Conservation (phyloP, 2,329 filamentous ascomycete species). For the Cadophora luteo-olivacea region DNA sequence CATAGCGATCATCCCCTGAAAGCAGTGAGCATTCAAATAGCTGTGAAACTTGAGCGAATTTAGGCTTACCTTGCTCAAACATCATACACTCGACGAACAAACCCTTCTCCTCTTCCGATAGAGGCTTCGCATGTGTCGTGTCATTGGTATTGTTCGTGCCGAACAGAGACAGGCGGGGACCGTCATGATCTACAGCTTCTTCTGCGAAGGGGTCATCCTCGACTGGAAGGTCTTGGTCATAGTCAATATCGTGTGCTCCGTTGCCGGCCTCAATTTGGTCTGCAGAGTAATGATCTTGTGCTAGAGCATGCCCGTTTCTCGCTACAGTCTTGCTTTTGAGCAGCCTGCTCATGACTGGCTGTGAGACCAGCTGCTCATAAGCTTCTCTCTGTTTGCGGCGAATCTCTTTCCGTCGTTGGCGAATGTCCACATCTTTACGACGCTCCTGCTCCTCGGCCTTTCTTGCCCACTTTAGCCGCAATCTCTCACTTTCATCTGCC, state of each 20-base stretch:
- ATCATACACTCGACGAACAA: constrained; percentile 34
- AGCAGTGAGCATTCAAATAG: constrained; percentile 16
- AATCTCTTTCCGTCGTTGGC: not conserved
- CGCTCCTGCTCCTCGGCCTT: not conserved
- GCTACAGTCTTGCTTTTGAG: not conserved
- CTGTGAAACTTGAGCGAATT: not conserved
- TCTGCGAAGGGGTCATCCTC: constrained; percentile 26
- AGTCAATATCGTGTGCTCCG: not conserved
- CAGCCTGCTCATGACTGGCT: not conserved
- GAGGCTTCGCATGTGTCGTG: constrained; percentile 2
- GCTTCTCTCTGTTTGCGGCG: constrained; percentile 2
- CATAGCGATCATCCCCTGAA: constrained; percentile 33
- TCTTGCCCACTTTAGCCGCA: not conserved
- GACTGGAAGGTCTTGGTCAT: not conserved
- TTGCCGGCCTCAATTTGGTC: not conserved
- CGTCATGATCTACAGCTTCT: constrained; percentile 18
- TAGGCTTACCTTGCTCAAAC: constrained; percentile 17
- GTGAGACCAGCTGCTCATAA: not conserved
- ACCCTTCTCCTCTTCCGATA: constrained; percentile 22
- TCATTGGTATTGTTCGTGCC: constrained; percentile 29
- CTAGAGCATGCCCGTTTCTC: not conserved
- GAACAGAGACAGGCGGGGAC: constrained; percentile 29
- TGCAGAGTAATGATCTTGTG: not conserved
- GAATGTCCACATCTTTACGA: not conserved
- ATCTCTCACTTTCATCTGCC: not conserved